phyloP scores from a whole-genome alignment of 1,284 basidiomycete genomes.

The Sporisorium sorghi region DNA sequence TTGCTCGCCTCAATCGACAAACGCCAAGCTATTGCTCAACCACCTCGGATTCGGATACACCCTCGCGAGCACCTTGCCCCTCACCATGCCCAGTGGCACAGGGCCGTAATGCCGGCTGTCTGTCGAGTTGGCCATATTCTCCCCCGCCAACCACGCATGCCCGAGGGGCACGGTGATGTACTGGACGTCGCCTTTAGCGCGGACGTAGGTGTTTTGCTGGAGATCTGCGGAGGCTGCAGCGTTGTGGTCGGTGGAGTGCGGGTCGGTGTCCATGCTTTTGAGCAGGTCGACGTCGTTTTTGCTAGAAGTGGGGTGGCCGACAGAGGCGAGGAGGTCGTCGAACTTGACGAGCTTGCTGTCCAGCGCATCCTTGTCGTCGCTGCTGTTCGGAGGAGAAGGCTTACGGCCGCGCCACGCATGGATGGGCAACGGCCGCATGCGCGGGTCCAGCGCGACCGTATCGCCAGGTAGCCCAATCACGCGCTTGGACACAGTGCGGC shows the following conservation, averaged over 20 bases:
- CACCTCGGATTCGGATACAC: constrained; percentile 43
- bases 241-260: constrained; percentile 15
- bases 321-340: constrained; percentile 16
- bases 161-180: constrained; percentile 50
- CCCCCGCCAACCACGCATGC: constrained; percentile 87
- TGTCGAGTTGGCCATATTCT: constrained; percentile 84
- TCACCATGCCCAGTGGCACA: constrained; percentile 83
- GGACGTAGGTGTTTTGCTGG: constrained; percentile 22
- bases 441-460: constrained; percentile 84
- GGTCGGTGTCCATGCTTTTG: constrained; percentile 32
- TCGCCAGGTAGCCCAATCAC: constrained; percentile 91
- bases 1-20: constrained; percentile 19
- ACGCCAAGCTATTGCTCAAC: constrained; percentile 25
- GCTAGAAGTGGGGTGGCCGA: background rate
- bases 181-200: constrained; percentile 41
- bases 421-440: constrained; percentile 61
- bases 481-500: constrained; percentile 85
- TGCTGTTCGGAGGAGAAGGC: too few species aligned
- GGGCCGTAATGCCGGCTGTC: constrained; percentile 93
- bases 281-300: constrained; percentile 34
- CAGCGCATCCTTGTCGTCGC: background rate
- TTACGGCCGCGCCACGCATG: constrained; percentile 23
- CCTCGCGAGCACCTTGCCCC: constrained; percentile 81
- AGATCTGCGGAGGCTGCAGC: constrained; percentile 12
- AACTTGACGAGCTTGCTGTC: constrained; percentile 16